Base-by-base conservation (phyloP, 106 monocot species). In the Hemerocallis citrina region DNA sequence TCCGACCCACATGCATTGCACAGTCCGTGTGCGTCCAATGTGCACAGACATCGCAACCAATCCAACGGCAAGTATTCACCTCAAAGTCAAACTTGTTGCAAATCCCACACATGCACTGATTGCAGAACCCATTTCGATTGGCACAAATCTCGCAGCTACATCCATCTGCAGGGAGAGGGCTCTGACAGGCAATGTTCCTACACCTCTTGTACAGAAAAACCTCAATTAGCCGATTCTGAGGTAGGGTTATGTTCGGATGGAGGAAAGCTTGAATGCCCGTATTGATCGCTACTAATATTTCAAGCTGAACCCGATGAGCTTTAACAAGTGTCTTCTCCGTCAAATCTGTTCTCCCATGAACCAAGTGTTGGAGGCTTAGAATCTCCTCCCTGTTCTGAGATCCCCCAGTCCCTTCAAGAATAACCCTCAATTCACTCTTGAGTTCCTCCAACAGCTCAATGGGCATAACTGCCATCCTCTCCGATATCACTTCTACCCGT, bases 21-120 rank as follows among this genome's bases (percentile, higher is more conserved):
- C 98, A 99, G 30, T 99, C 92, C 1, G 98, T 92, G 69, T 99
- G 98, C 0, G 98, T 92, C 98, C 98, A 99, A 29, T 99, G 98
- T 3, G 85, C 77, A 69, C 98, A 99, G 35, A 80, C 52, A 64
- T 99, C 98, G 68, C 98, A 99, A 7, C 98, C 98, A 50, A 99
- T 99, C 98, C 98, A 99, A 1, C 98, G 84, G 75, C 98, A 99
- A 6, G 92, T 99, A 51, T 99, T 99, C 49, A 85, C 92, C 77
- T 99, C 98, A 61, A 92, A 99, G 62, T 99, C 98, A 69, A 99
- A 99, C 37, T 99, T 99, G 47, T 77, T 88, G 77, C 98, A 99
- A 11, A 88, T 73, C 19, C 92, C 85, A 70, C 98, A 99, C 98
- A 99, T 99, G 64, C 98, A 99, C 6, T 88, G 75, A 59, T 88